Evolutionary conservation across 2,329 filamentous ascomycete species (phyloP).

Genomic region (Sphaerulina vaccinii): DNA sequence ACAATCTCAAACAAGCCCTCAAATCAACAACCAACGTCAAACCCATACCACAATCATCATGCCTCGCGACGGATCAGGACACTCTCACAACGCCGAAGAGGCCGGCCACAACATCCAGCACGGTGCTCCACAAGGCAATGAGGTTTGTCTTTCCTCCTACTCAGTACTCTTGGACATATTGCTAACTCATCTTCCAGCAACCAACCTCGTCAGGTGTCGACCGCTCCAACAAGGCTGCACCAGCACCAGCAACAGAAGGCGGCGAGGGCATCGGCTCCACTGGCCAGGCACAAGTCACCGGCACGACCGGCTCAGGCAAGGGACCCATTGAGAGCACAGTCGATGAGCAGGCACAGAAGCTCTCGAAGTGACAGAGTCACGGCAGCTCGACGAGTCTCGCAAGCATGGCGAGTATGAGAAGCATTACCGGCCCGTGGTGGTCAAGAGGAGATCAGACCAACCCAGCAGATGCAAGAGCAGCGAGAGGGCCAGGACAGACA

Average conservation of each 20-base stretch:
- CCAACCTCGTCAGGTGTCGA: conserved; percentile 31
- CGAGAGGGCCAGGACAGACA: conserved; percentile 7
- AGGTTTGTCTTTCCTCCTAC: conserved; percentile 29
- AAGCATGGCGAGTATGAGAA: conserved; percentile 11
- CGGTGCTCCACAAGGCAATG: conserved; percentile 35
- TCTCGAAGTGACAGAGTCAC: conserved; percentile 19
- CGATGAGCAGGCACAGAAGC: conserved; percentile 23
- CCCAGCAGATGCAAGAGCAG: conserved; percentile 12
- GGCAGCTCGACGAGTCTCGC: conserved; percentile 12
- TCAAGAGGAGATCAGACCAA: conserved; percentile 7
- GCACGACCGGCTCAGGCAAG: conserved; percentile 20
- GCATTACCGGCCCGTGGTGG: conserved; percentile 13
- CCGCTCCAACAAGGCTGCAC: conserved; percentile 42
- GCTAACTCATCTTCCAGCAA: conserved; percentile 5
- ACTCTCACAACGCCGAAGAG: conserved; percentile 42
- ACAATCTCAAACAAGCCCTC: neutral
- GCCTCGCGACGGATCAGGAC: conserved; percentile 45
- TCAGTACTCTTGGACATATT: neutral
- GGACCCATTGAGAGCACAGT: conserved; percentile 19
- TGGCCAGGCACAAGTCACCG: conserved; percentile 12
- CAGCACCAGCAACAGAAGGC: conserved; percentile 41
- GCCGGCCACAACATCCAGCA: conserved; percentile 40
- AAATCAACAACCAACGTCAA: conserved; percentile 1
- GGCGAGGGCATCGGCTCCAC: conserved; percentile 32
- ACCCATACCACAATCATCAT: conserved; percentile 32